Percentiles rank a stretch among this genome's conserved stretches.
Conservation (phyloP, 257 asterid genomes). For the Rhazya stricta region DNA sequence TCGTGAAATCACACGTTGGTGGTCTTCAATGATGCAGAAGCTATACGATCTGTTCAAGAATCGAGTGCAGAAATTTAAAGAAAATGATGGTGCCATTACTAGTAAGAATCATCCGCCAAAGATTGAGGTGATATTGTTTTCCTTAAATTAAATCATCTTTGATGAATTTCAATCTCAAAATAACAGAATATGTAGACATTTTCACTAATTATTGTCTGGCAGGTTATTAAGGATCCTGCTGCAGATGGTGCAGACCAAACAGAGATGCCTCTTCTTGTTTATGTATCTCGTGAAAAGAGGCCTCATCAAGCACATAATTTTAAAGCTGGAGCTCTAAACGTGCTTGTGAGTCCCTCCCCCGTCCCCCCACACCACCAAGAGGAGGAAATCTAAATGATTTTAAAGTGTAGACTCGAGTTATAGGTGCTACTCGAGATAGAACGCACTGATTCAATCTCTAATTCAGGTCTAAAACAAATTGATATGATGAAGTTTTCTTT, state of each 20-base stretch:
- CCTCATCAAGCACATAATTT: slow-evolving; percentile 52
- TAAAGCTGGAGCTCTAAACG: slow-evolving; percentile 73
- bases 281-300: slow-evolving; percentile 61
- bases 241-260: slow-evolving; percentile 8
- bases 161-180: not conserved
- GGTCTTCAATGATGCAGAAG: slow-evolving; percentile 25
- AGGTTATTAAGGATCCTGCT: slow-evolving; percentile 38
- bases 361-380: not conserved
- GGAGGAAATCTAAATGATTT: no score
- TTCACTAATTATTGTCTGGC: slow-evolving; percentile 12
- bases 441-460: no score
- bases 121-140: slow-evolving; percentile 32
- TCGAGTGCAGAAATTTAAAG: slow-evolving; percentile 25
- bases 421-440: no score
- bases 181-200: not conserved
- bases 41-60: slow-evolving; percentile 36
- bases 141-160: not conserved
- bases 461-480: no score
- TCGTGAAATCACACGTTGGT: not conserved
- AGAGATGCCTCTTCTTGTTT: slow-evolving; percentile 49
- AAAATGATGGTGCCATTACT: slow-evolving; percentile 12
- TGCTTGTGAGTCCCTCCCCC: slow-evolving; percentile 35
- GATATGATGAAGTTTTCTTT: not conserved
- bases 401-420: no score
- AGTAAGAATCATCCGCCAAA: slow-evolving; percentile 35